These are phyloP conservation scores for Daldinia vernicosa DNA, from an alignment of 495 filamentous ascomycete species.

Conservation along the genomic window DNA sequence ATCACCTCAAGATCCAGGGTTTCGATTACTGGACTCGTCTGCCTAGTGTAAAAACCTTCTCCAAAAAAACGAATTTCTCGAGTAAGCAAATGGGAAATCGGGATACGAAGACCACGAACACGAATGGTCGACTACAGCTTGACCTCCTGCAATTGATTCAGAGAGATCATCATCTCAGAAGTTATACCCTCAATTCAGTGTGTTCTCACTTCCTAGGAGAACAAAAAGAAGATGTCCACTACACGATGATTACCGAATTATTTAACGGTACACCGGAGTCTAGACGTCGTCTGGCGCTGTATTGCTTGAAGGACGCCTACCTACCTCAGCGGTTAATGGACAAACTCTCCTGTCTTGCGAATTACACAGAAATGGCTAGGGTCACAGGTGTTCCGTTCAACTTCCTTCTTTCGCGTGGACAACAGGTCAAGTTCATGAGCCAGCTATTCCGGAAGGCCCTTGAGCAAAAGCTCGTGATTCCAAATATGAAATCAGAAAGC, in stretches of 20 bases:
- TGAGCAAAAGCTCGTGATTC: conserved; percentile 92
- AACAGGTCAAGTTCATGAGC: conserved; percentile 97
- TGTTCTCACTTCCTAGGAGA: conserved; percentile 96
- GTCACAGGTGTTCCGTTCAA: conserved; percentile 99
- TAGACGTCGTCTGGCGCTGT: conserved; percentile 87
- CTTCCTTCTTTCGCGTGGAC: conserved; percentile 87
- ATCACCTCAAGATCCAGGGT: conserved; percentile 73
- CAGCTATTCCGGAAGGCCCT: conserved; percentile 95
- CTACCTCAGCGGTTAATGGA: conserved; percentile 94
- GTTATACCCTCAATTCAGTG: conserved; percentile 97
- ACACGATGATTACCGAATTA: conserved; percentile 98
- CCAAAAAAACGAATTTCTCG: conserved; percentile 84
- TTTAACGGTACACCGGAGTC: conserved; percentile 96
- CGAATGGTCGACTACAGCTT: conserved; percentile 90
- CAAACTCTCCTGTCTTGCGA: conserved; percentile 95
- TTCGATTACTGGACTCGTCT: conserved; percentile 91
- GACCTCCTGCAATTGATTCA: conserved; percentile 94
- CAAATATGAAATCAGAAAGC: conserved; percentile 73
- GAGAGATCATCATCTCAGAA: conserved; percentile 91
- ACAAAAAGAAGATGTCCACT: conserved; percentile 98
- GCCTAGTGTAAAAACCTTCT: conserved; percentile 66
- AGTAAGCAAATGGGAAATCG: conserved; percentile 99
- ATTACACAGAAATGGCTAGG: conserved; percentile 99
- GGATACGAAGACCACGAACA: conserved; percentile 93
- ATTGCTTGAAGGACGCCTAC: conserved; percentile 98